A percentile compares a stretch with the other conserved stretches of the same genome.
These are phyloP conservation scores for Dovyalis caffra DNA, from an alignment of 345 rosid species.

Conservation along the genomic window DNA sequence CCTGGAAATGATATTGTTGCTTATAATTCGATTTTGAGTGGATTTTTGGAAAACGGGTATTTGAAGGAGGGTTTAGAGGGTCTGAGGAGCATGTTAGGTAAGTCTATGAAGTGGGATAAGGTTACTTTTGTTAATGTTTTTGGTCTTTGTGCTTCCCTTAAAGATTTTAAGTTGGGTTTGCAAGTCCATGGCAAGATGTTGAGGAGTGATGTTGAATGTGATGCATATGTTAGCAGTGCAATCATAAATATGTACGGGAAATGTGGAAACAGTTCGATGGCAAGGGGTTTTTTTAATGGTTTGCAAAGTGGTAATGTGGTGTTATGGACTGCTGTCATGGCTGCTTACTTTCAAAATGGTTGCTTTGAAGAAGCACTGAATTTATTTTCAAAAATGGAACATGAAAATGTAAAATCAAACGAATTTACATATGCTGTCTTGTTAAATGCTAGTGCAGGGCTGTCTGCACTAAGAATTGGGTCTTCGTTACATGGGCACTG, in stretches of 20 bases:
- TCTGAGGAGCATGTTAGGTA: slow-evolving; percentile 42
- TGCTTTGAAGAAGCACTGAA: slow-evolving; percentile 68
- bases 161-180: slow-evolving; percentile 53
- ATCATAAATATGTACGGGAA: slow-evolving; percentile 77
- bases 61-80: slow-evolving; percentile 49
- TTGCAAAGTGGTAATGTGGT: slow-evolving; percentile 48
- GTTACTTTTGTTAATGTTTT: too few relatives aligned
- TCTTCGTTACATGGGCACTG: slow-evolving; percentile 45
- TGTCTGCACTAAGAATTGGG: slow-evolving; percentile 59
- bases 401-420: slow-evolving; percentile 48
- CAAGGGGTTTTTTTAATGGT: slow-evolving; percentile 51
- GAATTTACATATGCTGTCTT: slow-evolving; percentile 59
- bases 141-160: slow-evolving; percentile 55
- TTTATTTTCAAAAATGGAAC: slow-evolving; percentile 46
- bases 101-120: slow-evolving; percentile 47
- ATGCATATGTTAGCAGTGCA: slow-evolving; percentile 42
- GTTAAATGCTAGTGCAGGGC: slow-evolving; percentile 60
- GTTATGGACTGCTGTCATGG: slow-evolving; percentile 59
- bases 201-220: slow-evolving; percentile 34
- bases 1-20: slow-evolving; percentile 46
- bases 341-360: slow-evolving; percentile 66
- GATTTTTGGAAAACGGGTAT: slow-evolving; percentile 50
- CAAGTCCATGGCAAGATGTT: slow-evolving; percentile 56
- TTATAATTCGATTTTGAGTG: slow-evolving; percentile 59
- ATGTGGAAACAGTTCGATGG: slow-evolving; percentile 48